phyloP scores from a whole-genome alignment of 495 filamentous ascomycete species.

The Podospora pseudopauciseta region DNA sequence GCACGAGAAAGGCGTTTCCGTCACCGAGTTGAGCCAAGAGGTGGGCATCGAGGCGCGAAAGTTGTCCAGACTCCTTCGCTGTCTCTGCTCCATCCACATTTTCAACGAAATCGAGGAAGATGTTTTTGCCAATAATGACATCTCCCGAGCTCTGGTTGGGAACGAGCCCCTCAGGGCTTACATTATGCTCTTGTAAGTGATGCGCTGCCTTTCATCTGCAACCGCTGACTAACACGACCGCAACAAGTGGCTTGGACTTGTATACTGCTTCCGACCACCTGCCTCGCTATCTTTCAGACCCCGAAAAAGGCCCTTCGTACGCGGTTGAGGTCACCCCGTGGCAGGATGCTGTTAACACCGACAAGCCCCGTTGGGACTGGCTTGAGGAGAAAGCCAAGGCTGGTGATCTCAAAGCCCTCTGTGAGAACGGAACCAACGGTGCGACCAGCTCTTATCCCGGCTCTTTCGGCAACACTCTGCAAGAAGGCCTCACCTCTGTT shows the following conservation, averaged over 20 bases:
- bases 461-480: not conserved
- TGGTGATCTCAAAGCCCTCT: not conserved
- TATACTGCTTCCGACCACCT: conserved; percentile 1
- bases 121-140: not conserved
- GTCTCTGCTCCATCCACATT: conserved; percentile 1
- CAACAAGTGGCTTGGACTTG: not conserved
- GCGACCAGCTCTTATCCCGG: not conserved
- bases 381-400: conserved; percentile 1
- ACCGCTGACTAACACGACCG: not conserved
- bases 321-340: not conserved
- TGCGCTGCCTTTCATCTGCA: not conserved
- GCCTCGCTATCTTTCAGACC: not conserved
- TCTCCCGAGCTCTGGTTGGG: not conserved
- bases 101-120: not conserved
- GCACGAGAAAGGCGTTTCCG: not conserved
- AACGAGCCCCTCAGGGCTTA: not conserved
- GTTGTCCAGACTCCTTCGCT: not conserved
- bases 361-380: not conserved
- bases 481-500: not conserved
- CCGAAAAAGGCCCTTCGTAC: not conserved
- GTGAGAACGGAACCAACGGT: not conserved
- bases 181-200: not conserved
- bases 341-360: not conserved
- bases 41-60: not conserved
- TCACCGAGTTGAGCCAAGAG: not conserved